Evolutionary conservation across 306 rosid species (phyloP).

Genomic region (Morella rubra): DNA sequence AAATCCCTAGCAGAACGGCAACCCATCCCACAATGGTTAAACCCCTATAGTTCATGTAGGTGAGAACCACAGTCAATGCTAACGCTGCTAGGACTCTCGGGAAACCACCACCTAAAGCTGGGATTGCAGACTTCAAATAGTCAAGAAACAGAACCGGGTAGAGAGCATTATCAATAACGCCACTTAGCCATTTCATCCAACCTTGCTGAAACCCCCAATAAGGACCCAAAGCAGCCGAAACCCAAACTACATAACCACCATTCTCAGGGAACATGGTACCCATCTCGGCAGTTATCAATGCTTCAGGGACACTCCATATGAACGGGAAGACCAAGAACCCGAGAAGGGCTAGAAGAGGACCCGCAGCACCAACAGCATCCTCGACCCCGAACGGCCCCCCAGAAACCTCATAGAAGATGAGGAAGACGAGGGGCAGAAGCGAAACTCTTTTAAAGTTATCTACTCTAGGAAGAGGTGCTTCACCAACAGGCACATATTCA

Average conservation of each 20-base stretch:
- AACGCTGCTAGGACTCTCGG: slow-evolving; percentile 59
- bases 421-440: slow-evolving; percentile 76
- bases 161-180: slow-evolving; percentile 89
- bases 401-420: slow-evolving; percentile 94
- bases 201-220: slow-evolving; percentile 97
- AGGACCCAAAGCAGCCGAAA: slow-evolving; percentile 85
- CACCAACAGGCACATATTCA: slow-evolving; percentile 49
- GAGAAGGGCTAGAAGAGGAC: slow-evolving; percentile 79
- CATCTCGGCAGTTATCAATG: slow-evolving; percentile 89
- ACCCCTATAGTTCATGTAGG: slow-evolving; percentile 85
- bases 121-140: slow-evolving; percentile 69
- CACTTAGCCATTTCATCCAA: slow-evolving; percentile 98
- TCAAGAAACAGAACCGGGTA: slow-evolving; percentile 88
- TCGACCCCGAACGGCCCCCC: slow-evolving; percentile 95
- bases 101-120: slow-evolving; percentile 62
- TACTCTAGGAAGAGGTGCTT: slow-evolving; percentile 39
- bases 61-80: slow-evolving; percentile 68
- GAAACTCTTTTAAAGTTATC: slow-evolving; percentile 61
- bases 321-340: slow-evolving; percentile 84
- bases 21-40: slow-evolving; percentile 81
- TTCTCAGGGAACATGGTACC: slow-evolving; percentile 97
- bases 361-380: slow-evolving; percentile 85
- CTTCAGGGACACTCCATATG: slow-evolving; percentile 94
- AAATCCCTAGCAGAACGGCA: slow-evolving; percentile 69
- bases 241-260: slow-evolving; percentile 93